These are phyloP conservation scores for Polyporus tsugae DNA, from an alignment of 1,284 basidiomycete genomes.

Conservation along the genomic window DNA sequence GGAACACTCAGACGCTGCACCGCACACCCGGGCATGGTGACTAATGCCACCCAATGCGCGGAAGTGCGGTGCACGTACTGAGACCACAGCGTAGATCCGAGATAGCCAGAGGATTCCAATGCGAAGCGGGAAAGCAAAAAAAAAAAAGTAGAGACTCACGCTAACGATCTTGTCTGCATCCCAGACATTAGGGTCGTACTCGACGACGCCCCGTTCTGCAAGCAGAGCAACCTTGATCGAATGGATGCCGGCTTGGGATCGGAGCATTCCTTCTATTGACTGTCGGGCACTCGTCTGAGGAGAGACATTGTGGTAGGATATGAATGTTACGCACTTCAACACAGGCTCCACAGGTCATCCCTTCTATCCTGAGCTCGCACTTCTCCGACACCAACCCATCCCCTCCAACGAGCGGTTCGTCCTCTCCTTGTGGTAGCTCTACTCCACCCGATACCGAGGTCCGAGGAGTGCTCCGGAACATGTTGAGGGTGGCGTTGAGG, in stretches of 20 bases:
- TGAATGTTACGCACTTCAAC: conserved; percentile 73
- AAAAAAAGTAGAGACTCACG: conserved; percentile 52
- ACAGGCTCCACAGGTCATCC: conserved; percentile 93
- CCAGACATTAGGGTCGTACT: conserved; percentile 89
- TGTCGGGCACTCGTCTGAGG: conserved; percentile 38
- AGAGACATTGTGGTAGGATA: not conserved
- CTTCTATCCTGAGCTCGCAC: conserved; percentile 83
- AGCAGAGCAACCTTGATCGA: conserved; percentile 93
- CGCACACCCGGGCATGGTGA: not conserved
- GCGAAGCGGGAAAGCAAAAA: not conserved
- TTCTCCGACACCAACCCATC: conserved; percentile 44
- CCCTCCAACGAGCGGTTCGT: conserved; percentile 47
- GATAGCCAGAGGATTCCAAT: not conserved
- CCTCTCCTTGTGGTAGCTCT: conserved; percentile 40
- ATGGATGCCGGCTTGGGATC: conserved; percentile 84
- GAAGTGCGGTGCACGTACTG: not conserved
- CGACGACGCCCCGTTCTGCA: conserved; percentile 91
- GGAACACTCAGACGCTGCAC: not conserved
- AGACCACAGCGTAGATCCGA: too few relatives aligned
- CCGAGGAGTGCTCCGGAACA: conserved; percentile 26
- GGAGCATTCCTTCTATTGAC: conserved; percentile 95
- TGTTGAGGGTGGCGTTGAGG: conserved; percentile 33
- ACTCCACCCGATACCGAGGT: conserved; percentile 38
- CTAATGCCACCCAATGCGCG: not conserved
- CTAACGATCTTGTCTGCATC: conserved; percentile 79